phyloP scores from a whole-genome alignment of 2,329 filamentous ascomycete species.

The Chrysoporthe puriensis region DNA sequence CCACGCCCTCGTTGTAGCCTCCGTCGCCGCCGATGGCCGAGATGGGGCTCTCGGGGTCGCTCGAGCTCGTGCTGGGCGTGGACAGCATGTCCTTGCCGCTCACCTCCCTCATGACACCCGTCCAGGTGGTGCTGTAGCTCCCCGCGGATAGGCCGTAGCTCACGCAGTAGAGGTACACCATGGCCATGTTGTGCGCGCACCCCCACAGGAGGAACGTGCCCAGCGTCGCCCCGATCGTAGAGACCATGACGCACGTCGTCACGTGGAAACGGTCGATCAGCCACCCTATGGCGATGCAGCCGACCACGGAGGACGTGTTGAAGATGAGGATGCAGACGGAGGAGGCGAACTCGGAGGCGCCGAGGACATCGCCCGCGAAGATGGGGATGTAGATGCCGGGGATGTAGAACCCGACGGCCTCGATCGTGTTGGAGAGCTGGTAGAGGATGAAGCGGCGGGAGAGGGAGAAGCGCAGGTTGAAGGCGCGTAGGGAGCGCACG shows the following conservation, averaged over 20 bases:
- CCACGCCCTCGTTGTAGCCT: slow-evolving; percentile 35
- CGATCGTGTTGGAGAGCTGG: slow-evolving; percentile 59
- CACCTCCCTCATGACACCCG: slow-evolving; percentile 56
- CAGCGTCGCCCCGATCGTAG: slow-evolving; percentile 57
- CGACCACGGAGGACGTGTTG: slow-evolving; percentile 63
- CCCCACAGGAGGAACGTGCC: slow-evolving; percentile 68
- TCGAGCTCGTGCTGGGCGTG: slow-evolving; percentile 22
- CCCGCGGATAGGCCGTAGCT: slow-evolving; percentile 69
- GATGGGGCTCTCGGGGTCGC: slow-evolving; percentile 30
- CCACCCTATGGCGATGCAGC: slow-evolving; percentile 61
- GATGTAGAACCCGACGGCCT: slow-evolving; percentile 65
- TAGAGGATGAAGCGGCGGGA: slow-evolving; percentile 61
- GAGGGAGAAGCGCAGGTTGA: slow-evolving; percentile 54
- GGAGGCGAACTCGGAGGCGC: slow-evolving; percentile 51
- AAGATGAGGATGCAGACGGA: slow-evolving; percentile 62
- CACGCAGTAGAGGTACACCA: slow-evolving; percentile 63
- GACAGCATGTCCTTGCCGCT: slow-evolving; percentile 30
- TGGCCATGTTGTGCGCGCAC: slow-evolving; percentile 52
- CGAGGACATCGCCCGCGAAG: slow-evolving; percentile 55
- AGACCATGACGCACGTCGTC: slow-evolving; percentile 60
- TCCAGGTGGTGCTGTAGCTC: slow-evolving; percentile 66
- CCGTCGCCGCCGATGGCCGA: not conserved
- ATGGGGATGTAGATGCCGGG: slow-evolving; percentile 65
- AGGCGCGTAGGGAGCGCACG: slow-evolving; percentile 41
- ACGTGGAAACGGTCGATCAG: slow-evolving; percentile 59